These are phyloP conservation scores for Ramaria sp. DNA, from an alignment of 768 basidiomycete genomes.

Conservation along the genomic window DNA sequence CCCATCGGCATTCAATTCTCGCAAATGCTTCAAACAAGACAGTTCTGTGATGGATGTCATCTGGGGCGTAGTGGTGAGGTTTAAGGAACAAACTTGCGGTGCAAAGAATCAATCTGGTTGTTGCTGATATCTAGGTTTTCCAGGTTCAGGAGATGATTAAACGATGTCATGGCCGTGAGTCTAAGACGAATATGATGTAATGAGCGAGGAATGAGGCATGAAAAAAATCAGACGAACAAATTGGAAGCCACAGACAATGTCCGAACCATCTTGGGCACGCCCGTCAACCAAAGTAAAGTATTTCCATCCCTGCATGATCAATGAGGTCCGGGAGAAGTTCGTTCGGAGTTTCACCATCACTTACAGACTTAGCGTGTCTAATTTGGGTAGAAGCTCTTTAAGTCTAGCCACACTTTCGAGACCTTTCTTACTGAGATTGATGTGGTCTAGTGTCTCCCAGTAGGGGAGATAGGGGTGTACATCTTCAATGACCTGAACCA, in stretches of 20 bases:
- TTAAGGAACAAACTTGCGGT: constrained; percentile 44
- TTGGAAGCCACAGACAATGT: constrained; percentile 72
- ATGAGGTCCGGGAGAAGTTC: neutral
- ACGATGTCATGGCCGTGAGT: constrained; percentile 79
- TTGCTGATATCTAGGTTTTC: constrained; percentile 85
- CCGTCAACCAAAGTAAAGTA: constrained; percentile 70
- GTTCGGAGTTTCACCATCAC: constrained; percentile 20
- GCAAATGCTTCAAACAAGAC: constrained; percentile 69
- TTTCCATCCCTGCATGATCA: constrained; percentile 51
- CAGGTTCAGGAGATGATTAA: constrained; percentile 74
- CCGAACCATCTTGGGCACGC: constrained; percentile 60
- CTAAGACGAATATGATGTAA: constrained; percentile 26
- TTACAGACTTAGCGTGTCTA: constrained; percentile 70
- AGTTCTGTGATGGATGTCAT: constrained; percentile 45
- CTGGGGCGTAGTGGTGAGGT: constrained; percentile 8
- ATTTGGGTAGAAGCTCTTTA: constrained; percentile 82
- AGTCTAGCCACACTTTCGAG: constrained; percentile 74
- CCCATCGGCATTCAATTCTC: constrained; percentile 83
- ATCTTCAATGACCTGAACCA: constrained; percentile 90
- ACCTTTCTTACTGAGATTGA: constrained; percentile 66
- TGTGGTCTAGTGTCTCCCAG: constrained; percentile 72
- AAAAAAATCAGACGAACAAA: constrained; percentile 35
- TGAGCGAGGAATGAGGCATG: constrained; percentile 7
- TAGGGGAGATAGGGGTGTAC: constrained; percentile 89
- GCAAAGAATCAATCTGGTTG: constrained; percentile 82